Evolutionary conservation across 257 asterid genomes (phyloP), one percentile per base, ranked within the genome.

Genomic region (Thymus quinquecostatus): DNA sequence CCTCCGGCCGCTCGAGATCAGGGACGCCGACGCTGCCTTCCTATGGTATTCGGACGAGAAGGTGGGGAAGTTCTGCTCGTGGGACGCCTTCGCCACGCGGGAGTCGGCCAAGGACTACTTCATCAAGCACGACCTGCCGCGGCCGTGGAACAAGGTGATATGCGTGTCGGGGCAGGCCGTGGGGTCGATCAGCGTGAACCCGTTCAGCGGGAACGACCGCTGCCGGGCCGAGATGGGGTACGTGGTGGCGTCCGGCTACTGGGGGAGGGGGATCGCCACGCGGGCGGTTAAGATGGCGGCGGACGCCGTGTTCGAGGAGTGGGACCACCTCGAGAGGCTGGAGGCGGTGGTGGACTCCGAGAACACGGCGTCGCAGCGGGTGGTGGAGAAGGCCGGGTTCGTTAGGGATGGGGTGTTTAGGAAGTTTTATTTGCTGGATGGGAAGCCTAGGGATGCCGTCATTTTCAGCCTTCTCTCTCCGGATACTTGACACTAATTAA

Each of bases 261-360:
- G 97, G 97, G 98, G 97, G 0, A 88, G 82, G 48, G 96, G 98
- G 30, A 80, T 93, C 10, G 92, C 86, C 10, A 86, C 97, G 0
- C 71, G 63, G 81, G 97, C 96, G 27, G 97, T 87, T 78, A 85
- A 68, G 71, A 76, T 84, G 87, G 96, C 85, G 75, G 92, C 90
- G 55, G 40, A 78, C 61, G 43, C 77, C 7, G 85, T 84, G 44
- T 92, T 90, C 28, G 59, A 69, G 43, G 94, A 90, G 73, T 90
- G 95, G 98, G 84, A 79, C 4, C 86, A 87, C 28, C 78, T 88
- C 72, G 91, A 86, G 80, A 83, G 96, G 73, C 78, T 88, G 76
- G 89, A 93, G 84, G 98, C 91, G 68, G 63, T 93, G 66, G 97
- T 82, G 72, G 96, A 77, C 59, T 80, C 81, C 55, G 90, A 88